phyloP scores from a whole-genome alignment of 2,329 filamentous ascomycete species.

The Diatrype stigma region DNA sequence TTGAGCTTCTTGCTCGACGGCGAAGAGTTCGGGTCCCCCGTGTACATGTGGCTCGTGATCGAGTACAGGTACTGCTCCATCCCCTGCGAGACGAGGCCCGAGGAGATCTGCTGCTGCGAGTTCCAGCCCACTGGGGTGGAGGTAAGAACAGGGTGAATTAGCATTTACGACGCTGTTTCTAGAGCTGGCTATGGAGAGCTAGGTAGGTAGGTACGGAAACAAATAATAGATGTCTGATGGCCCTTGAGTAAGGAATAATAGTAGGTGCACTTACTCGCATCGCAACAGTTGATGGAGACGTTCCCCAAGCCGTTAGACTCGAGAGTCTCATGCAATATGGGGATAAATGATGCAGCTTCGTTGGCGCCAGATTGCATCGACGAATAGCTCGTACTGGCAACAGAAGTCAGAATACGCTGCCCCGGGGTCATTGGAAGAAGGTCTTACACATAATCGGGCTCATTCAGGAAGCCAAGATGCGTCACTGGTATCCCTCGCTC shows the following conservation, averaged over 20 bases:
- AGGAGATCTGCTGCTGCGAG: constrained; percentile 31
- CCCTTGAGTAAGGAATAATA: not conserved
- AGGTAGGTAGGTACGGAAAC: too few species aligned
- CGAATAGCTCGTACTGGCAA: constrained; percentile 29
- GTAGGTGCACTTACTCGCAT: constrained; percentile 27
- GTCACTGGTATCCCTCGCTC: constrained; percentile 39
- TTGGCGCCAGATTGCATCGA: constrained; percentile 31
- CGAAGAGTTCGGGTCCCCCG: constrained; percentile 18
- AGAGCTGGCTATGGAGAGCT: too few species aligned
- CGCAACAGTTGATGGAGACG: constrained; percentile 40
- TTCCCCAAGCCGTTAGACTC: constrained; percentile 31
- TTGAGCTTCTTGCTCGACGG: constrained; percentile 22
- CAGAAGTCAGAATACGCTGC: constrained; percentile 1
- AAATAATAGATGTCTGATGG: too few species aligned
- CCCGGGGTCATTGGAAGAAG: not conserved
- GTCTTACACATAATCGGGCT: constrained; percentile 35
- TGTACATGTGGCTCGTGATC: constrained; percentile 37
- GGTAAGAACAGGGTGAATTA: too few species aligned
- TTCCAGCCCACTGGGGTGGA: constrained; percentile 31
- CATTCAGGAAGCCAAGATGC: constrained; percentile 45
- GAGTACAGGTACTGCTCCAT: constrained; percentile 35
- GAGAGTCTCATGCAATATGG: constrained; percentile 35
- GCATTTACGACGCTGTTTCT: too few species aligned
- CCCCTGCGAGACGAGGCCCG: constrained; percentile 30
- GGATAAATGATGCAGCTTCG: constrained; percentile 24